These are phyloP conservation scores for Aspergillus piperis DNA, from an alignment of 2,329 filamentous ascomycete genomes.

Conservation along the genomic window DNA sequence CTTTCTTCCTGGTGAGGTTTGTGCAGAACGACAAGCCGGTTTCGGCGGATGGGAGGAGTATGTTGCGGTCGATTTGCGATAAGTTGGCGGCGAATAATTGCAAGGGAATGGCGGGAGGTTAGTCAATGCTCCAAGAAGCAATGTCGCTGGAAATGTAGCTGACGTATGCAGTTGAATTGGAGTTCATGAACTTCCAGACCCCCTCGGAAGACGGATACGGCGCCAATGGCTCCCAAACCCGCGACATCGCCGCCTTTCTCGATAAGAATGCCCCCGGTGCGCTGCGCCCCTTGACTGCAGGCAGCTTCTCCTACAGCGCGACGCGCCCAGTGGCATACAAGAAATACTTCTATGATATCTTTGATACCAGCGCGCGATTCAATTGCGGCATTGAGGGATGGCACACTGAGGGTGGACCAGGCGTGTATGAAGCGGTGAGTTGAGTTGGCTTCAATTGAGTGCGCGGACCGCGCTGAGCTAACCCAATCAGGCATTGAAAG, in stretches of 20 bases:
- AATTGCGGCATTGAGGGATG: constrained; percentile 81
- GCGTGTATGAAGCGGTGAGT: constrained; percentile 81
- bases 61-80: constrained; percentile 67
- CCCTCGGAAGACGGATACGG: constrained; percentile 30
- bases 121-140: constrained; percentile 28
- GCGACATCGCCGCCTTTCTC: constrained; percentile 72
- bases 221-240: constrained; percentile 76
- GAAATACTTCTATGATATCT: constrained; percentile 85
- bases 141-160: neutral
- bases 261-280: constrained; percentile 68
- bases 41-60: constrained; percentile 73
- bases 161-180: constrained; percentile 71
- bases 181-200: constrained; percentile 59
- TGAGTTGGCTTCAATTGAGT: constrained; percentile 30
- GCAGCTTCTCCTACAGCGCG: constrained; percentile 92
- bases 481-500: constrained; percentile 67
- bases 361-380: constrained; percentile 75
- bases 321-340: constrained; percentile 83
- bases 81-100: constrained; percentile 67
- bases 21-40: constrained; percentile 71
- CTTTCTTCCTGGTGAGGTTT: constrained; percentile 81
- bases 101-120: constrained; percentile 86
- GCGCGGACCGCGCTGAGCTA: neutral
- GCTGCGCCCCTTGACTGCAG: constrained; percentile 79
- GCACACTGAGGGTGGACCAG: constrained; percentile 90